phyloP scores from a whole-genome alignment of 202 grass and related monocot genomes.

The Hordeum pubiflorum region DNA sequence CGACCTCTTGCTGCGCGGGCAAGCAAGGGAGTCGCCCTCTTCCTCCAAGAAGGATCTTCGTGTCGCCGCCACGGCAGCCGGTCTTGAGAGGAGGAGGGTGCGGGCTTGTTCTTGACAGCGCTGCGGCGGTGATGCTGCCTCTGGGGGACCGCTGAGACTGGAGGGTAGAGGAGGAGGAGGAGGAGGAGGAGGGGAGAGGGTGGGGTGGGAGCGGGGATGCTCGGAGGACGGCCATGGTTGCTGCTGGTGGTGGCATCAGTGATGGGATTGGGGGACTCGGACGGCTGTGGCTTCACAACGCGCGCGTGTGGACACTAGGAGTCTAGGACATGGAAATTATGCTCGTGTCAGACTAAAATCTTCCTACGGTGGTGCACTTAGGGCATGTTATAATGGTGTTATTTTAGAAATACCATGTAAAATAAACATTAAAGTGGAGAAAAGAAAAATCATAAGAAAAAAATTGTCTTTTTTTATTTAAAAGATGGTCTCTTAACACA shows the following conservation, averaged over 20 bases:
- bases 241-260: too few species aligned
- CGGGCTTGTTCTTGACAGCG: background rate
- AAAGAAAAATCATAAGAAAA: too few species aligned
- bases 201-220: conserved; percentile 4
- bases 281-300: background rate
- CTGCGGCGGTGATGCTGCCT: background rate
- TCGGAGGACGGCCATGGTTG: conserved; percentile 22
- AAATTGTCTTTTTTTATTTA: too few species aligned
- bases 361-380: too few species aligned
- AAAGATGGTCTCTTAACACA: too few species aligned
- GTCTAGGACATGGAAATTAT: too few species aligned
- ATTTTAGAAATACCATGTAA: too few species aligned
- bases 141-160: background rate
- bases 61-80: background rate
- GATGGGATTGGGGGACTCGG: background rate
- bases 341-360: too few species aligned
- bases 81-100: background rate
- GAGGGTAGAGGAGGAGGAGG: background rate
- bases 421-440: too few species aligned
- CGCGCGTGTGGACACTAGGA: too few species aligned
- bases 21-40: conserved; percentile 2
- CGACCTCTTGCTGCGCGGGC: conserved; percentile 24
- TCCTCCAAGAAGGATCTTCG: background rate
- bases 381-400: too few species aligned
- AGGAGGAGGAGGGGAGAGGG: background rate